phyloP scores from a whole-genome alignment of 495 filamentous ascomycete species.

The Penicillium pancosmium region DNA sequence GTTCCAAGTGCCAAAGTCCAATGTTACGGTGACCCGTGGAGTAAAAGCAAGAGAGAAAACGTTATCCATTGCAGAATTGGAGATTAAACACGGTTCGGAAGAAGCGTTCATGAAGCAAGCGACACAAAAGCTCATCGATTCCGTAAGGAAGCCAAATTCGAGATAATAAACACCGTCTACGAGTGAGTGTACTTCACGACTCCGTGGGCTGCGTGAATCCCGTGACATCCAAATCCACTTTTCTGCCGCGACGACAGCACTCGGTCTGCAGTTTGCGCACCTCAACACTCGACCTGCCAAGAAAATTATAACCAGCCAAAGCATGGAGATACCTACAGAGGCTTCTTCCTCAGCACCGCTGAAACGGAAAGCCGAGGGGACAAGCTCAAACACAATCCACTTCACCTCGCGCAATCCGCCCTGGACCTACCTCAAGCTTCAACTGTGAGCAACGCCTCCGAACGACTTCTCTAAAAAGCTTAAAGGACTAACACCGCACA shows the following conservation, averaged over 20 bases:
- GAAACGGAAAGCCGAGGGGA: slow-evolving; percentile 37
- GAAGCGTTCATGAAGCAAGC: slow-evolving; percentile 31
- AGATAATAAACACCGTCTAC: slow-evolving; percentile 1
- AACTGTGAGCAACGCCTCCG: slow-evolving; percentile 34
- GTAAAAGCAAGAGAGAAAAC: slow-evolving; percentile 65
- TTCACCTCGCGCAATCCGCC: slow-evolving; percentile 53
- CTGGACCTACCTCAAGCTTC: slow-evolving; percentile 53
- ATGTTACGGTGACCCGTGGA: slow-evolving; percentile 64
- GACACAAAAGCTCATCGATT: slow-evolving; percentile 17
- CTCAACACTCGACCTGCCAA: not conserved
- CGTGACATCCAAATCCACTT: slow-evolving; percentile 28
- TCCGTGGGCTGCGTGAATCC: slow-evolving; percentile 17
- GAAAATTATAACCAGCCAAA: not conserved
- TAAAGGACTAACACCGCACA: slow-evolving; percentile 7
- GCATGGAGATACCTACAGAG: slow-evolving; percentile 1
- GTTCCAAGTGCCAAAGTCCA: slow-evolving; percentile 63
- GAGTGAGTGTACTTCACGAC: not conserved
- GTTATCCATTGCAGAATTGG: slow-evolving; percentile 39
- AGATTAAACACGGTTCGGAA: slow-evolving; percentile 30
- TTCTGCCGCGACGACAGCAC: slow-evolving; percentile 8
- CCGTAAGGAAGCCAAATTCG: not conserved
- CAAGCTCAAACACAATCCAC: slow-evolving; percentile 25
- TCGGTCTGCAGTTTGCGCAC: slow-evolving; percentile 5
- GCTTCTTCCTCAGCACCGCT: slow-evolving; percentile 6
- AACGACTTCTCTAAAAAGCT: not conserved